phyloP scores from a whole-genome alignment of 768 basidiomycete species.

The Rubroboletus pulcherrimus region DNA sequence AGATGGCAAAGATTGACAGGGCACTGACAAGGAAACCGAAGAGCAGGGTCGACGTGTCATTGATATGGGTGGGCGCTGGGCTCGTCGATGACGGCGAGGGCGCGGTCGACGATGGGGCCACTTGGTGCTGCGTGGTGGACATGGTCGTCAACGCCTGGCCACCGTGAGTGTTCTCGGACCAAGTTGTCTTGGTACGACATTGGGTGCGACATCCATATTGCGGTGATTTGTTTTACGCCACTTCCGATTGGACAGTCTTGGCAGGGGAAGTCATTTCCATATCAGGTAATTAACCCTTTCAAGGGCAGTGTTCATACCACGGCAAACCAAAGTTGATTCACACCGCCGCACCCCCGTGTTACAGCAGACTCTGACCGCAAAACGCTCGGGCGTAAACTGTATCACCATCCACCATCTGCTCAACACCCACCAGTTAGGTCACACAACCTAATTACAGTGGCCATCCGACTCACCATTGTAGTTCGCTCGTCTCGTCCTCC shows the following conservation, averaged over 20 bases:
- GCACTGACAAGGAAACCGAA: conserved; percentile 33
- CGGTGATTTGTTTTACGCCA: background rate
- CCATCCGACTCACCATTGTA: conserved; percentile 15
- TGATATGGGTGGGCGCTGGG: background rate
- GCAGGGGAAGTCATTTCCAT: background rate
- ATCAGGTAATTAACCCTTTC: conserved; percentile 1
- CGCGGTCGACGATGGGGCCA: background rate
- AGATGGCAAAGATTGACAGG: conserved; percentile 30
- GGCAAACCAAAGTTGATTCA: too few species aligned
- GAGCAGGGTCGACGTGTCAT: conserved; percentile 24
- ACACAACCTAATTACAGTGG: background rate
- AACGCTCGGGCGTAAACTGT: background rate
- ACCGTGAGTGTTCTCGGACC: conserved; percentile 15
- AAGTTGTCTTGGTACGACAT: background rate
- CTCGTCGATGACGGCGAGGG: conserved; percentile 4
- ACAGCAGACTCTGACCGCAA: background rate
- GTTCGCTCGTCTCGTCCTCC: conserved; percentile 19
- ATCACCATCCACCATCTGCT: conserved; percentile 28
- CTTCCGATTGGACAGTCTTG: conserved; percentile 17
- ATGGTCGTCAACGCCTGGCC: conserved; percentile 15
- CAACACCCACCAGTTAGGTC: background rate
- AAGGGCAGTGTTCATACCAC: too few species aligned
- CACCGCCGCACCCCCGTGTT: too few species aligned
- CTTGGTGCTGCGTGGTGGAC: conserved; percentile 17
- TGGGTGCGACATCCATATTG: background rate